These are phyloP conservation scores for Didymella arachidicola DNA, from an alignment of 2,329 filamentous ascomycete genomes.

Conservation along the genomic window DNA sequence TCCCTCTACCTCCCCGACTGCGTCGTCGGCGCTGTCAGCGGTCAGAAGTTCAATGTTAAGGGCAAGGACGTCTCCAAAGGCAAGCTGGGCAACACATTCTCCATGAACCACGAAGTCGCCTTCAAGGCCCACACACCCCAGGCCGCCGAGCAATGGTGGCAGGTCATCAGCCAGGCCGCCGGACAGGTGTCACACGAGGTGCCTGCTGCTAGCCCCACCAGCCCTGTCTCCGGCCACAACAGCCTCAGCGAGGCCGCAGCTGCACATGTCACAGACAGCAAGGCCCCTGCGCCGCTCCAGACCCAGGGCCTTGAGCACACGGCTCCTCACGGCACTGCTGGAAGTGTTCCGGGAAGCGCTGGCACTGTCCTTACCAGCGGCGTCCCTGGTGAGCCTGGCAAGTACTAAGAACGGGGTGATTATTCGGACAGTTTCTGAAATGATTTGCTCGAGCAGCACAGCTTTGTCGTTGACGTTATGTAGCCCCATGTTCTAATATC, in stretches of 20 bases:
- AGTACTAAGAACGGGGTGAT: slow-evolving; percentile 29
- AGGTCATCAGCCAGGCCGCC: slow-evolving; percentile 70
- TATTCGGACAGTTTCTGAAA: not conserved
- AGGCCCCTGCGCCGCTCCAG: slow-evolving; percentile 42
- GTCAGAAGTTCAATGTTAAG: slow-evolving; percentile 91
- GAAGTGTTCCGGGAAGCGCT: slow-evolving; percentile 27
- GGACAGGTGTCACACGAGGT: slow-evolving; percentile 57
- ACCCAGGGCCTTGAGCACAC: slow-evolving; percentile 43
- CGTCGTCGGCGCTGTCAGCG: slow-evolving; percentile 73
- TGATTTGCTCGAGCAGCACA: not conserved
- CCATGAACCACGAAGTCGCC: slow-evolving; percentile 77
- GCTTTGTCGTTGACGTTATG: not conserved
- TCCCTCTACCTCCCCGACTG: slow-evolving; percentile 94
- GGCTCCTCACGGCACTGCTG: slow-evolving; percentile 23
- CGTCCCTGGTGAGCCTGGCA: slow-evolving; percentile 41
- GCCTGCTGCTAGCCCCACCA: slow-evolving; percentile 51
- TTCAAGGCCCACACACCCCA: slow-evolving; percentile 87
- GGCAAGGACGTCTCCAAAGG: slow-evolving; percentile 87
- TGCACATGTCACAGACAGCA: slow-evolving; percentile 17
- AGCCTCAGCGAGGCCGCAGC: slow-evolving; percentile 22
- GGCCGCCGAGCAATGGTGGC: slow-evolving; percentile 87
- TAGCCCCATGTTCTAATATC: not conserved
- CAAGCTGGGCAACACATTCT: slow-evolving; percentile 80
- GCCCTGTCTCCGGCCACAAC: slow-evolving; percentile 41
- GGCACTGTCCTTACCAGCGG: slow-evolving; percentile 23